Evolutionary conservation across 805 yeast species (phyloP), one percentile per base, ranked within the genome.

Genomic region (Diddensiella santjacobensis): DNA sequence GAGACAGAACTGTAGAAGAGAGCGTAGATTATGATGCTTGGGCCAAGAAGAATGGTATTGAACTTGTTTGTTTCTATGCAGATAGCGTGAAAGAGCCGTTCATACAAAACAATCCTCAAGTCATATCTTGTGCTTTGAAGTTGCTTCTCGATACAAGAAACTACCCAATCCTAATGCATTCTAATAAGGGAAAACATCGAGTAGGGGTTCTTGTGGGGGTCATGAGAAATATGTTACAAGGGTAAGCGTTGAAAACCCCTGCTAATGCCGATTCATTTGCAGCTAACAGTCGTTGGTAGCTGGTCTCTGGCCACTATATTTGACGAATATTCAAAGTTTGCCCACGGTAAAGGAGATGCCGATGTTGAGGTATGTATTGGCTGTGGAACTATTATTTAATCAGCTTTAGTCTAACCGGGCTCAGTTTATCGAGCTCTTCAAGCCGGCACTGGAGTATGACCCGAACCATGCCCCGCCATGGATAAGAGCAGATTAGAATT

Each of bases 121-220:
- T 83, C 1, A 74, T 89, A 49, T 71, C 78, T 4, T 48, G 54
- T 5, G 69, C 71, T 2, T 52, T 70, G 41, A 52, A 57, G 33
- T 45, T 65, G 5, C 55, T 70, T 3, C 47, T 62, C 13, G 73
- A 71, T 50, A 38, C 59, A 19, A 79, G 81, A 11, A 89, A 89
- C 63, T 87, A 84, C 62, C 99, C 99, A 1, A 80, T 91, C 10
- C 71, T 91, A 48, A 78, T 91, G 10, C 98, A 93, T 64, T 88
- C 96, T 2, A 88, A 93, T 66, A 91, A 91, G 69, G 99, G 99
- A n/a, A 93, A 93, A 65, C 99, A 91, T 64, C 69, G 99, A 38
- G 90, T 88, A 2, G 98, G 98, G 0, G 90, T 93, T 1, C 71
- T 90, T 37, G 95, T 90, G n/a, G 99, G 96, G 0, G 74, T 88